phyloP scores from a whole-genome alignment of 78 protist genomes.

The Chrysochromulina parva region DNA sequence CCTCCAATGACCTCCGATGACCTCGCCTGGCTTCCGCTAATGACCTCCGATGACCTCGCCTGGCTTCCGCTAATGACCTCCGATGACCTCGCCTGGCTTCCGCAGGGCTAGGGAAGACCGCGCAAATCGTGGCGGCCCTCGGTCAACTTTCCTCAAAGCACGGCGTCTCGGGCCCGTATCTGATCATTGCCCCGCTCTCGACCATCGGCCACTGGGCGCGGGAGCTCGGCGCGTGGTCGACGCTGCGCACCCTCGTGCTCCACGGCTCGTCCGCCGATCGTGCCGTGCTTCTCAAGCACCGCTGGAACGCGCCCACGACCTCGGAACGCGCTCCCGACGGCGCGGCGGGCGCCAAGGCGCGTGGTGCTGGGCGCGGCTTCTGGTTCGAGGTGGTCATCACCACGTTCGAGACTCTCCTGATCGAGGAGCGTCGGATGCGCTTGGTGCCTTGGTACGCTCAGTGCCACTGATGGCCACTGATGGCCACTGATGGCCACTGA shows the following conservation, averaged over 20 bases:
- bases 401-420: no score
- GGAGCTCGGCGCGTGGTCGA: neutral
- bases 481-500: no score
- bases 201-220: constrained; percentile 66
- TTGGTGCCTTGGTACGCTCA: no score
- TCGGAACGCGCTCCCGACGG: no score
- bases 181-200: constrained; percentile 92
- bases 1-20: no score
- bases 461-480: no score
- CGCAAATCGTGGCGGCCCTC: constrained; percentile 52
- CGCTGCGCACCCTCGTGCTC: neutral
- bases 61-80: no score
- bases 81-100: no score
- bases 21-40: no score
- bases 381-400: neutral
- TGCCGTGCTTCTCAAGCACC: neutral
- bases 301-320: constrained; percentile 46
- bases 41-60: no score
- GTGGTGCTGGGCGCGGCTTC: neutral
- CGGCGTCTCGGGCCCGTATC: constrained; percentile 81
- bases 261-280: constrained; percentile 3
- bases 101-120: constrained; percentile 86
- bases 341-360: neutral
- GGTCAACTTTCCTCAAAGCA: neutral
- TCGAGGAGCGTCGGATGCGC: no score